phyloP scores from a whole-genome alignment of 371 early-diverging fungal species.

The Mortierella sp. region DNA sequence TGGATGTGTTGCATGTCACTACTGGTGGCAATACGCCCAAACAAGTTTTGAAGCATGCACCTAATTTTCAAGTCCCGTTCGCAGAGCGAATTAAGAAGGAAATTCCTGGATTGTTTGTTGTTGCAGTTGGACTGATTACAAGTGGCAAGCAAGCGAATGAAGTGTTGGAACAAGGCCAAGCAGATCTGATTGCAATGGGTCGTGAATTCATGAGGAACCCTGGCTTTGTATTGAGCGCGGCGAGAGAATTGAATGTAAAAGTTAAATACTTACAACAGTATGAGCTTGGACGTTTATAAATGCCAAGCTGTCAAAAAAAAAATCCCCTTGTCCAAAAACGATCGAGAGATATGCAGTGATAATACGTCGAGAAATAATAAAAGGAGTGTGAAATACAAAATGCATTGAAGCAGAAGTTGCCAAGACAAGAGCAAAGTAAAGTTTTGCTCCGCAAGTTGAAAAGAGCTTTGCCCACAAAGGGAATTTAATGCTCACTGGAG shows the following conservation, averaged over 20 bases:
- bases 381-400: background rate
- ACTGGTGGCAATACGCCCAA: constrained; percentile 70
- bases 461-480: constrained; percentile 2
- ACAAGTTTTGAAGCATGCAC: constrained; percentile 64
- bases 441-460: too few relatives aligned
- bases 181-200: constrained; percentile 81
- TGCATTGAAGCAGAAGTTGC: background rate
- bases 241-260: constrained; percentile 69
- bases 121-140: constrained; percentile 83
- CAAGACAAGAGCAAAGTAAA: background rate
- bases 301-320: background rate
- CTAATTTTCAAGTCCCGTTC: constrained; percentile 81
- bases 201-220: constrained; percentile 83
- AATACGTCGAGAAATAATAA: background rate
- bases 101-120: constrained; percentile 68
- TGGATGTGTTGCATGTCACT: constrained; percentile 83
- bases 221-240: constrained; percentile 64
- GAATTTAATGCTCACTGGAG: too few relatives aligned
- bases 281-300: constrained; percentile 39
- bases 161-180: constrained; percentile 70
- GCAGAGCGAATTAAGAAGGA: constrained; percentile 68
- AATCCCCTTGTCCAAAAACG: too few relatives aligned
- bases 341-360: too few relatives aligned
- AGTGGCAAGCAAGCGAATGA: constrained; percentile 75
- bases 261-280: constrained; percentile 78